These are phyloP conservation scores for Aspergillus panamensis DNA, from an alignment of 495 filamentous ascomycete genomes.

Conservation along the genomic window DNA sequence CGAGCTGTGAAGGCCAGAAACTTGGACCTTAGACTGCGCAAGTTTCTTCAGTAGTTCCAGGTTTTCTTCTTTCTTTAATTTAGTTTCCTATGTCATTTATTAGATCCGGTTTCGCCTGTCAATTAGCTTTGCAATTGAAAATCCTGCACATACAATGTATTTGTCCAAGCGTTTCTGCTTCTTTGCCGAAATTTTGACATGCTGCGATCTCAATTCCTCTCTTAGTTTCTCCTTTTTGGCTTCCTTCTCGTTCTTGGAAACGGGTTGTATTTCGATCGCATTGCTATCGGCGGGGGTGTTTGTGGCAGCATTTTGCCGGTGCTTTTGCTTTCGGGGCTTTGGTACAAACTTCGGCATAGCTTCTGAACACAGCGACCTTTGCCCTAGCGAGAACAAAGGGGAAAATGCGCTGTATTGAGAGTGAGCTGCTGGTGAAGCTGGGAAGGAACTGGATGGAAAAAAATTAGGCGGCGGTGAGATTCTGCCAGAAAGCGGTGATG, in stretches of 20 bases:
- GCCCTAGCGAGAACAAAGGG: slow-evolving; percentile 8
- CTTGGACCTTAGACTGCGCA: slow-evolving; percentile 73
- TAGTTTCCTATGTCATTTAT: slow-evolving; percentile 61
- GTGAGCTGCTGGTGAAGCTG: slow-evolving; percentile 5
- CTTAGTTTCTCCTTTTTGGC: slow-evolving; percentile 64
- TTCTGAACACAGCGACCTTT: neutral
- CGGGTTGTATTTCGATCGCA: slow-evolving; percentile 64
- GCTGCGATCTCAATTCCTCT: slow-evolving; percentile 55
- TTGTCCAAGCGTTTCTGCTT: slow-evolving; percentile 95
- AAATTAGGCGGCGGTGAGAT: slow-evolving; percentile 20
- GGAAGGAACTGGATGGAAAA: slow-evolving; percentile 7
- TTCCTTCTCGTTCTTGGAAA: slow-evolving; percentile 63
- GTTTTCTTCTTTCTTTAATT: slow-evolving; percentile 93
- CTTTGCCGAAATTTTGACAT: slow-evolving; percentile 77
- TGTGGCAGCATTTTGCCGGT: slow-evolving; percentile 37
- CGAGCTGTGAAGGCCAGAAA: slow-evolving; percentile 70
- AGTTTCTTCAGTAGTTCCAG: slow-evolving; percentile 78
- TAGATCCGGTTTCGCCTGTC: slow-evolving; percentile 13
- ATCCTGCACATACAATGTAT: slow-evolving; percentile 65
- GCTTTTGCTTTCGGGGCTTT: slow-evolving; percentile 73
- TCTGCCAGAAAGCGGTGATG: slow-evolving; percentile 19
- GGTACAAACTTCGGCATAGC: slow-evolving; percentile 75
- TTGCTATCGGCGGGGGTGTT: slow-evolving; percentile 59
- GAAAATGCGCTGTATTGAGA: neutral
- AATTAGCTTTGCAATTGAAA: neutral